These are phyloP conservation scores for Arabidopsis hybrid DNA, from an alignment of 441 rosid genomes.

Conservation along the genomic window DNA sequence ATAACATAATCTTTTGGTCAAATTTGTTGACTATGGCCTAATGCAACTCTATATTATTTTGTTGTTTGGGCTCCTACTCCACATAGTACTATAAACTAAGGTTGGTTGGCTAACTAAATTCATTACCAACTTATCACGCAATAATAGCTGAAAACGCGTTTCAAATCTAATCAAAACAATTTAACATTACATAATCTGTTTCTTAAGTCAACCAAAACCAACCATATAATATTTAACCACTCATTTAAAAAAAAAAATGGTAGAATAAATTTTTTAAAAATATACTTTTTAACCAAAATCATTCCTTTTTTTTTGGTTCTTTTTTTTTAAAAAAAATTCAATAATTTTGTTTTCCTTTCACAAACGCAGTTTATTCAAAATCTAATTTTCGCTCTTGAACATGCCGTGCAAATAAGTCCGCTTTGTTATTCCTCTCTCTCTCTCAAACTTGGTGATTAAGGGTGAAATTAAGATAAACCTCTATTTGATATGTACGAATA, in stretches of 20 bases:
- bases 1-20: not conserved
- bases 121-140: not conserved
- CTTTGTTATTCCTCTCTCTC: too few relatives aligned
- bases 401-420: too few relatives aligned
- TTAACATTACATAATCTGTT: conserved; percentile 13
- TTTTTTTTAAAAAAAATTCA: too few relatives aligned
- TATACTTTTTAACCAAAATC: too few relatives aligned
- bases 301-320: too few relatives aligned
- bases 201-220: not conserved
- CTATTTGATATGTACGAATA: not conserved
- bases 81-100: not conserved
- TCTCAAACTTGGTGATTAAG: too few relatives aligned
- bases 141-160: conserved; percentile 24
- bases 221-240: not conserved
- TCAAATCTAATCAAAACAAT: conserved; percentile 18
- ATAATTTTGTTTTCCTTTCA: too few relatives aligned
- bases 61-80: conserved; percentile 10
- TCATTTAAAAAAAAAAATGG: too few relatives aligned
- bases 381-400: too few relatives aligned
- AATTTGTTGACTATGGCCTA: not conserved
- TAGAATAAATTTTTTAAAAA: too few relatives aligned
- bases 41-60: not conserved
- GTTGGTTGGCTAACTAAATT: conserved; percentile 26
- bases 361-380: too few relatives aligned
- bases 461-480: too few relatives aligned